A percentile compares a stretch with the other conserved stretches of the same genome.
Evolutionary conservation across 768 basidiomycete genomes (phyloP).

Genomic region (Kwoniella heveanensis): DNA sequence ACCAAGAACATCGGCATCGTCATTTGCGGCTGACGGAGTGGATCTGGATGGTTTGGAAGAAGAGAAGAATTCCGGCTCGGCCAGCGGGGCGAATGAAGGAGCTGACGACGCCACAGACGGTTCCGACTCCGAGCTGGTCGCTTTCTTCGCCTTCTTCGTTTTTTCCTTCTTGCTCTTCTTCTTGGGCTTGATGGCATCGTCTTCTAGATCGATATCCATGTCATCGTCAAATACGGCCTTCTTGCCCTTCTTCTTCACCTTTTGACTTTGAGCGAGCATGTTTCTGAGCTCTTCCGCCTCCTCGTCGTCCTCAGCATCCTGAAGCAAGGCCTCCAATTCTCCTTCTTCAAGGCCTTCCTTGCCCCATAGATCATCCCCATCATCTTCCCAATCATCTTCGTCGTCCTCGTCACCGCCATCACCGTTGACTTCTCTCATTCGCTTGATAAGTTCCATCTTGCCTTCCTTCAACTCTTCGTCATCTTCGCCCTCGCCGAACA

Average conservation of each 20-base stretch:
- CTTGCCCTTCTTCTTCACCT: conserved; percentile 27
- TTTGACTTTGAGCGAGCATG: conserved; percentile 54
- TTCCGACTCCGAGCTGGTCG: conserved; percentile 11
- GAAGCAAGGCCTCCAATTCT: conserved; percentile 45
- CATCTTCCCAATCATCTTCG: conserved; percentile 45
- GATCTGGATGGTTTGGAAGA: conserved; percentile 24
- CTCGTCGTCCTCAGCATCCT: conserved; percentile 51
- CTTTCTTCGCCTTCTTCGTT: conserved; percentile 46
- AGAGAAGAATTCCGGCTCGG: conserved; percentile 71
- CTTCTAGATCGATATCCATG: conserved; percentile 60
- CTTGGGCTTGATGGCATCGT: conserved; percentile 31
- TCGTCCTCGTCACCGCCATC: conserved; percentile 54
- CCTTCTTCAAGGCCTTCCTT: conserved; percentile 46
- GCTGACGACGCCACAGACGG: conserved; percentile 57
- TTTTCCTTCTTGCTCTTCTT: conserved; percentile 31
- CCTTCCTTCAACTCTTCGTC: conserved; percentile 49
- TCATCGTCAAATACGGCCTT: conserved; percentile 55
- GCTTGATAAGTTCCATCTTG: conserved; percentile 27
- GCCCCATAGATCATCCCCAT: conserved; percentile 43
- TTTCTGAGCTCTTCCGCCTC: conserved; percentile 57
- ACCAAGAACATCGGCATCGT: conserved; percentile 63
- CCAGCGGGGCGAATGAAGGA: conserved; percentile 57
- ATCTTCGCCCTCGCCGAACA: conserved; percentile 59
- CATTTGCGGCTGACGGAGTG: conserved; percentile 13
- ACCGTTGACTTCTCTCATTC: conserved; percentile 44